These are phyloP conservation scores for Bryum argenteum DNA, from an alignment of 225 moss, liverwort and hornwort genomes.

Conservation along the genomic window DNA sequence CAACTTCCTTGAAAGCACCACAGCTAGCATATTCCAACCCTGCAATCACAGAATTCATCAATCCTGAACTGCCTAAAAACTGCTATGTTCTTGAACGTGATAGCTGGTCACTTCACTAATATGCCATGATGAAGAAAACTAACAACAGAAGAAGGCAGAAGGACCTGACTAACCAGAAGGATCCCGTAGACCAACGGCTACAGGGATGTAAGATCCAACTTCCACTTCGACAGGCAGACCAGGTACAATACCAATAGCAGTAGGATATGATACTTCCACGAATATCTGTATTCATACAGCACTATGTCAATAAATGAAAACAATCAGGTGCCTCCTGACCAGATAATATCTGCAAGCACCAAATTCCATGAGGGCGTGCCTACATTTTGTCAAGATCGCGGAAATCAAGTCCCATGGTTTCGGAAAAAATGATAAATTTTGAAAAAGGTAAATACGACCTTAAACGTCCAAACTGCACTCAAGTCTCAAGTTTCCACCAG, in stretches of 20 bases:
- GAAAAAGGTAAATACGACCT: neutral
- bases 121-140: constrained; percentile 8
- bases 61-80: constrained; percentile 15
- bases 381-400: constrained; percentile 4
- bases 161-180: constrained; percentile 53
- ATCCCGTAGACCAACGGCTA: constrained; percentile 70
- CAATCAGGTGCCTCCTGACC: constrained; percentile 13
- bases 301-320: constrained; percentile 19
- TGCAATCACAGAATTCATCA: constrained; percentile 41
- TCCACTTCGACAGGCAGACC: constrained; percentile 83
- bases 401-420: neutral
- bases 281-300: constrained; percentile 53
- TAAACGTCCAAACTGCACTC: neutral
- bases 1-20: constrained; percentile 51
- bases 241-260: constrained; percentile 64
- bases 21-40: constrained; percentile 65
- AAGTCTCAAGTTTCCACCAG: neutral
- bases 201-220: constrained; percentile 82
- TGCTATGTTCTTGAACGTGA: constrained; percentile 11
- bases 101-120: constrained; percentile 18
- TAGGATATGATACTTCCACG: constrained; percentile 83
- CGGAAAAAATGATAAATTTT: neutral
- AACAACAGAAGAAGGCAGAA: neutral
- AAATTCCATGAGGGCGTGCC: constrained; percentile 18
- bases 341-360: constrained; percentile 27